Base-by-base conservation (phyloP, 2,329 filamentous ascomycete genomes). In the Colletotrichum acutatum region DNA sequence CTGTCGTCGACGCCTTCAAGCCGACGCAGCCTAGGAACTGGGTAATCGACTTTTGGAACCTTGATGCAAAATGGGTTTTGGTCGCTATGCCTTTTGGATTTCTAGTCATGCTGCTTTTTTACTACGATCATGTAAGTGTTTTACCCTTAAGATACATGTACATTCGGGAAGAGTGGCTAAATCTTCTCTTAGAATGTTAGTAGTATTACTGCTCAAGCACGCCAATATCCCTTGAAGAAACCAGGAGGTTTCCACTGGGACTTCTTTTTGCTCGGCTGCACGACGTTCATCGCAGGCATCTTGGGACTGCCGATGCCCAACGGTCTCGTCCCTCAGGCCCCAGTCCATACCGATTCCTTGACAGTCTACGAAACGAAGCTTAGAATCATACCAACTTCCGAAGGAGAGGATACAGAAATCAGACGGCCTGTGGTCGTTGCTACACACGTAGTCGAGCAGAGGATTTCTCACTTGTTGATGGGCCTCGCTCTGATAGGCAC, bases 191-290 rank as follows among this genome's bases (percentile, higher is more conserved):
- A 83, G 83, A 86, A 86, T 52, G 86, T 90, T 64, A 88, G 86
- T 72, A 88, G 86, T 28, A 82, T 90, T 37, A 89, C 86, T 11
- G 88, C 88, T 0, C 89, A 90, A 79, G 88, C 86, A 16, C 86
- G 85, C 30, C 84, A 89, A 30, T 90, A 87, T 60, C 88, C 88
- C 0, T 81, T 90, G 12, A 85, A 84, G 65, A 90, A 90, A 75
- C 88, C 88, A 0, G 88, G 87, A 0, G 88, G 88, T n/a, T 90
- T 90, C 76, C 88, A 90, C 77, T 90, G 88, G 88, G 89, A 90
- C 77, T 86, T 90, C 76, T 90, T 90, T 78, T 83, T 90, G 0
- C 83, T 90, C 0, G 89, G 88, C 7, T 83, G 85, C 72, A 90
- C 88, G 0, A 89, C 87, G 1, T 87, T 88, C 72, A 82, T 90